Percentiles rank a stretch among this genome's conserved stretches.
Conservation (phyloP, 1,284 basidiomycete species). For the Mrakiaceae sp. region DNA sequence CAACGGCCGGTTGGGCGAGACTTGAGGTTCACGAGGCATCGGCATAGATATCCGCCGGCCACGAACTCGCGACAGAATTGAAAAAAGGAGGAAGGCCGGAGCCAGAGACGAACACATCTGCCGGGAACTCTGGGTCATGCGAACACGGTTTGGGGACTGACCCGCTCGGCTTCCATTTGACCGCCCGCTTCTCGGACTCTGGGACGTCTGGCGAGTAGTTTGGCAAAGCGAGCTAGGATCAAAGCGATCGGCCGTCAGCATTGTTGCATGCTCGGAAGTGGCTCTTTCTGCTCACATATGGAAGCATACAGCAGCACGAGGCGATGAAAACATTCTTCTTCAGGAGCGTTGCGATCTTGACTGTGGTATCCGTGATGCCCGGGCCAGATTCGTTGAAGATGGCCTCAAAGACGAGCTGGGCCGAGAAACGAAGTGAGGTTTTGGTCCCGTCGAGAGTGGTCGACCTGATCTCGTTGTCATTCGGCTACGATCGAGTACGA, state of each 20-base stretch:
- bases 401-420: conserved; percentile 3
- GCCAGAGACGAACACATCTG: too few relatives aligned
- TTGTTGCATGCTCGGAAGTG: too few relatives aligned
- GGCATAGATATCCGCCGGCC: too few relatives aligned
- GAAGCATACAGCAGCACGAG: neutral
- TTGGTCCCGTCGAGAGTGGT: neutral
- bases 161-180: too few relatives aligned
- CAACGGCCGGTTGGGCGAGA: too few relatives aligned
- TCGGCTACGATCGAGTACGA: neutral
- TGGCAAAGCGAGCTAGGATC: neutral
- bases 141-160: too few relatives aligned
- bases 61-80: too few relatives aligned
- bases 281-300: neutral
- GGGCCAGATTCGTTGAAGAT: neutral
- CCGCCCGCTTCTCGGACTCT: too few relatives aligned
- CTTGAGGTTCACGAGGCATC: too few relatives aligned
- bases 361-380: neutral
- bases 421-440: neutral
- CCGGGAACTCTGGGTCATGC: too few relatives aligned
- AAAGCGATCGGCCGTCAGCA: neutral
- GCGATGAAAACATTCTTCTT: neutral
- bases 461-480: neutral
- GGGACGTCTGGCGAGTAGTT: neutral
- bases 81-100: too few relatives aligned
- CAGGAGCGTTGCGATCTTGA: conserved; percentile 3